Evolutionary conservation across 2,329 filamentous ascomycete genomes (phyloP), one percentile per base, ranked within the genome.

Genomic region (Aaosphaeria arxii): DNA sequence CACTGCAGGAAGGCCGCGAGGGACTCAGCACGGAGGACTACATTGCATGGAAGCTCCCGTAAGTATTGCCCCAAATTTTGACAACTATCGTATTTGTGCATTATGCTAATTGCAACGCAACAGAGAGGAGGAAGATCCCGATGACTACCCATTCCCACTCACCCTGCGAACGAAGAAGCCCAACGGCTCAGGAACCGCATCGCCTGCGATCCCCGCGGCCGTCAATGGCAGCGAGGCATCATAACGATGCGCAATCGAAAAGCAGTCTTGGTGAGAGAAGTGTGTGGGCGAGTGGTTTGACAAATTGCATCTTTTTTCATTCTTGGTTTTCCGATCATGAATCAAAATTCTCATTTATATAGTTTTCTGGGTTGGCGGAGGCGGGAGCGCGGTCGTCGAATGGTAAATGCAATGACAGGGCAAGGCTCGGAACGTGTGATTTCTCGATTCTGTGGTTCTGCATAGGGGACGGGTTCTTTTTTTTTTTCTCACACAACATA

Each of bases 21-120:
- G 91, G 92, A 1, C 75, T 99, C 59, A 94, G 81, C 74, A 97
- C 94, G 0, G 94, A 99, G 73, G 94, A 99, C 67, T 97, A 99
- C 71, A 90, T 97, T 64, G 88, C 92, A 31, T 99, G 94, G 94
- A 96, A 95, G 75, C 77, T 97, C 50, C 94, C 92, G 88, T 97
- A 82, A 87, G 91, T 91, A 48, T 11, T 47, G 11, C 43, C 17
- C 35, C 17, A 5, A 17, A n/a, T 31, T 28, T n/a, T 11, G 32
- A 33, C 32, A 40, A 45, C 45, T 51, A 1, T 30, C 30, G 38
- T 7, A 11, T 11, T 24, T 24, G 17, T 24, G 17, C 17, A 2
- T 24, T 24, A 24, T 40, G 42, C 71, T 74, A 61, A 75, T 24
- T 24, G 17, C 62, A 46, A 45, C 35, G 17, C 35, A 55, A 51